Percentiles rank a stretch among this genome's conserved stretches.
These are phyloP conservation scores for Suhomyces sp. DNA, from an alignment of 805 yeast genomes.

Conservation along the genomic window DNA sequence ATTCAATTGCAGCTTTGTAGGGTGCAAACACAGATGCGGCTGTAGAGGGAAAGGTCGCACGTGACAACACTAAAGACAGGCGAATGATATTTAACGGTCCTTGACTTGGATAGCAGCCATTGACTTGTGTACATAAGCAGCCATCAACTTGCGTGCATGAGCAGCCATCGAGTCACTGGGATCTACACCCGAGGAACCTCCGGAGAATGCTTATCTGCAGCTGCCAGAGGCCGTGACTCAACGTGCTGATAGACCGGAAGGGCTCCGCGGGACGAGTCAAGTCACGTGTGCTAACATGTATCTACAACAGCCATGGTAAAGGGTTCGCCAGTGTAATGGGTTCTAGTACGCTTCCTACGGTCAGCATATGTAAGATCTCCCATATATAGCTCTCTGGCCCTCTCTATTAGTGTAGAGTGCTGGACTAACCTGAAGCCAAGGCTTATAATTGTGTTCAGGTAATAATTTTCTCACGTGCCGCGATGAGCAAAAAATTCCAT, in stretches of 20 bases:
- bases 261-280: conserved; percentile 1
- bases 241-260: not conserved
- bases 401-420: not conserved
- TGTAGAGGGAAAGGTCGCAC: not conserved
- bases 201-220: not conserved
- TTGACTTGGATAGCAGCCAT: too few species aligned
- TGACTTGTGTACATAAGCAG: too few species aligned
- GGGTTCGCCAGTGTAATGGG: too few species aligned
- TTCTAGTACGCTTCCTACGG: too few species aligned
- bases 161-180: too few species aligned
- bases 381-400: too few species aligned
- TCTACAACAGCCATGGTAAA: too few species aligned
- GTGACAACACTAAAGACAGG: not conserved
- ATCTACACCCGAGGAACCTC: not conserved
- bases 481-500: conserved; percentile 6
- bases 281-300: not conserved
- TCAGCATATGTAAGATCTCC: too few species aligned
- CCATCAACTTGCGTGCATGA: too few species aligned
- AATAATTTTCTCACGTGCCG: not conserved
- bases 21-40: not conserved
- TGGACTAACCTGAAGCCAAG: not conserved
- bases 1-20: not conserved
- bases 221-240: not conserved
- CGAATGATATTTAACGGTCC: too few species aligned
- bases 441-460: not conserved